Conservation (phyloP, 1,284 basidiomycete genomes). For the Ganoderma sinense region DNA sequence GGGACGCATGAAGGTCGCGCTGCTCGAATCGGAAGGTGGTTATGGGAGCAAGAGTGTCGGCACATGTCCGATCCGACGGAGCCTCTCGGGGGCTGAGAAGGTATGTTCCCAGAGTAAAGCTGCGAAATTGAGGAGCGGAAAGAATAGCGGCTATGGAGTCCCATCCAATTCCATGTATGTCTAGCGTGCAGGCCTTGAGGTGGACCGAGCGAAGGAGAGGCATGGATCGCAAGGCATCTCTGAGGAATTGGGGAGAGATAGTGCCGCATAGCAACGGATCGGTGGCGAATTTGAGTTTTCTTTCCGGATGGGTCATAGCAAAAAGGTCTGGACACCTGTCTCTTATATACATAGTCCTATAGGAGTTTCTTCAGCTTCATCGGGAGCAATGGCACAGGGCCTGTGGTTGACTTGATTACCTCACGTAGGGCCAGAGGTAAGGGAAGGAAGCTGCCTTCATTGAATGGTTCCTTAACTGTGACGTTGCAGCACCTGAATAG, state of each 20-base stretch:
- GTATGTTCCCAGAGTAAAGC: too few relatives aligned
- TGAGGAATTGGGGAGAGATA: background rate
- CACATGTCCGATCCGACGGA: too few relatives aligned
- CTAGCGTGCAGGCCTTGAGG: background rate
- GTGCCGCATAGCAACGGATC: background rate
- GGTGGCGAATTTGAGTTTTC: background rate
- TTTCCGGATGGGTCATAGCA: background rate
- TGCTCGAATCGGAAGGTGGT: too few relatives aligned
- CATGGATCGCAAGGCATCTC: background rate
- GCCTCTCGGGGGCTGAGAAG: too few relatives aligned
- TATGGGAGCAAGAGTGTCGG: too few relatives aligned
- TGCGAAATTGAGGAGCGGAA: too few relatives aligned
- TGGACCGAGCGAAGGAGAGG: background rate
- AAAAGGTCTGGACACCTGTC: background rate
- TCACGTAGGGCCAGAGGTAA: too few relatives aligned
- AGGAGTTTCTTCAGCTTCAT: background rate
- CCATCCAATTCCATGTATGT: background rate
- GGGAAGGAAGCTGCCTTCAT: too few relatives aligned
- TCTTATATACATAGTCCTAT: background rate
- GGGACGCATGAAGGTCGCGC: too few relatives aligned
- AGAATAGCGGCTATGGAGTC: too few relatives aligned
- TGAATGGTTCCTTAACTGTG: too few relatives aligned
- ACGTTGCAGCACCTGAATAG: too few relatives aligned
- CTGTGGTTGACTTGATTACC: background rate
- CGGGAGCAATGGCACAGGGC: background rate